A percentile compares a stretch with the other conserved stretches of the same genome.
These are phyloP conservation scores for Colletotrichum liriopes DNA, from an alignment of 2,329 filamentous ascomycete species.

Conservation along the genomic window DNA sequence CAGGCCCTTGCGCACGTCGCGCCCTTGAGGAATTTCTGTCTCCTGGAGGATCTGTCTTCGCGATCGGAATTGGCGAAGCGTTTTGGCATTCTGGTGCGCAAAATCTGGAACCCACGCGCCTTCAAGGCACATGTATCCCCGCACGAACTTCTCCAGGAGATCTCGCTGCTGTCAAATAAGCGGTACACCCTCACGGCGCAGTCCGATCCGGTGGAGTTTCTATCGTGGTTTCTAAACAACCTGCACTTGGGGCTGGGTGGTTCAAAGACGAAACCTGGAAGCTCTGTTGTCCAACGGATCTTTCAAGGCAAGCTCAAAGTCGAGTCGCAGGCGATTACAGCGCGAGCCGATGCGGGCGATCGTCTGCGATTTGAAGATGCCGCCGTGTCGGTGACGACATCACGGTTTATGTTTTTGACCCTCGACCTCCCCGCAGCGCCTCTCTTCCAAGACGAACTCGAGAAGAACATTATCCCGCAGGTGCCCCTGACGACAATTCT, in stretches of 20 bases:
- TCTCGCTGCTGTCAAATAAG: constrained; percentile 90
- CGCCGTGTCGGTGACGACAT: constrained; percentile 81
- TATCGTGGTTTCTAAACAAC: constrained; percentile 98
- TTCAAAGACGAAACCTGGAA: constrained; percentile 86
- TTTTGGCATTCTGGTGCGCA: constrained; percentile 90
- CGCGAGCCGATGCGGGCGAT: constrained; percentile 89
- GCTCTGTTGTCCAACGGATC: constrained; percentile 89
- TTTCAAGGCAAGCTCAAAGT: constrained; percentile 95
- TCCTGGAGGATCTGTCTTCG: constrained; percentile 85
- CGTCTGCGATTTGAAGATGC: constrained; percentile 94
- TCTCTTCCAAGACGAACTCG: constrained; percentile 94
- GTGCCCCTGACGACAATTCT: constrained; percentile 87
- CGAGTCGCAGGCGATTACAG: constrained; percentile 94
- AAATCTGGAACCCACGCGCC: constrained; percentile 97
- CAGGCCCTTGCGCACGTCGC: constrained; percentile 92
- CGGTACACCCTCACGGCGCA: constrained; percentile 92
- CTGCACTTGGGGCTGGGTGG: constrained; percentile 93
- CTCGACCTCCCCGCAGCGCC: constrained; percentile 93
- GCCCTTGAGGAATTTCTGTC: constrained; percentile 91
- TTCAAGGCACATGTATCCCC: constrained; percentile 98
- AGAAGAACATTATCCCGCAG: constrained; percentile 96
- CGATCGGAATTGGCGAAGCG: constrained; percentile 87
- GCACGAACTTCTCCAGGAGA: constrained; percentile 96
- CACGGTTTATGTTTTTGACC: constrained; percentile 91
- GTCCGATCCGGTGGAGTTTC: constrained; percentile 95